Base-by-base conservation (phyloP, 2,329 filamentous ascomycete genomes). In the Phaeoacremonium minimum region DNA sequence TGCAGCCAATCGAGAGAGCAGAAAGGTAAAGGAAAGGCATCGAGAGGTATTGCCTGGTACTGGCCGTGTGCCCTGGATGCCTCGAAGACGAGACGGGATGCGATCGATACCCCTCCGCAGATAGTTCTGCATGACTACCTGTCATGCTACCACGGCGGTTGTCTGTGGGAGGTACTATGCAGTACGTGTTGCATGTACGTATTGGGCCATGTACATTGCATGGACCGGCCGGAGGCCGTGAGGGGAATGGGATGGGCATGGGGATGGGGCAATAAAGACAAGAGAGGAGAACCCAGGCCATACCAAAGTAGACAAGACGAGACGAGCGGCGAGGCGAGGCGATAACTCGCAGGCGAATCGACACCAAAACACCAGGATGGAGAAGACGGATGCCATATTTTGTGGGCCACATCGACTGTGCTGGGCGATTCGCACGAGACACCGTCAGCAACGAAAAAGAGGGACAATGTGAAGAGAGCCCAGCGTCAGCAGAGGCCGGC, bases 1-100 rank as follows among this genome's bases (percentile, higher is more conserved):
- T 54, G 50, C 51, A 56, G 51, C 50, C 50, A 57, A 54, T 56
- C 53, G n/a, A n/a, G n/a, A n/a, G n/a, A 52, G 57, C 49, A 46
- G 37, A 37, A 38, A 42, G 36, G 30, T 38, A 28, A 30, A 19
- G 15, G 13, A 36, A 14, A 16, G 17, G 17, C n/a, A n/a, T n/a
- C n/a, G 22, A 26, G 37, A 44, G 44, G 48, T 55, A 56, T 49
- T 33, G 43, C 32, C 44, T 52, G 49, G 51, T 54, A 57, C 52
- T 47, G 50, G 44, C 30, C 38, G 28, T 14, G 15, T 14, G 18
- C 22, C 36, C 17, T 18, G 22, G 18, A 12, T 18, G n/a, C n/a
- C n/a, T n/a, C n/a, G n/a, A n/a, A 26, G 22, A 26, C 9, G 33
- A 16, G 19, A 13, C 15, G 18, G 33, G 15, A 15, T 28, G 26